Evolutionary conservation across 1,284 basidiomycete genomes (phyloP).

Genomic region (Marasmius oreades): DNA sequence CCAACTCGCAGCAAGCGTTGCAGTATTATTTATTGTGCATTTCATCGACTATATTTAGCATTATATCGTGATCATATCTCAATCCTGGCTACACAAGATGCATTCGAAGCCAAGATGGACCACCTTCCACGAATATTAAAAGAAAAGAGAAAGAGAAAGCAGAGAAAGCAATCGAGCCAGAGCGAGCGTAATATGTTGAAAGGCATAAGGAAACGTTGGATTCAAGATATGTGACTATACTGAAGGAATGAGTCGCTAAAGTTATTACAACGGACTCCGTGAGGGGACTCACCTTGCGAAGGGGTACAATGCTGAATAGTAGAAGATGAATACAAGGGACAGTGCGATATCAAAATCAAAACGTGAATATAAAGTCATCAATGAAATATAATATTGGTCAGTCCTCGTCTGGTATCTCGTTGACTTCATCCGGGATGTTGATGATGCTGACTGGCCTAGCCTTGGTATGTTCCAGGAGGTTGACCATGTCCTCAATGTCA

Average conservation of each 20-base stretch:
- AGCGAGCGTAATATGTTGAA: conserved; percentile 1
- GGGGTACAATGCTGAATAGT: not conserved
- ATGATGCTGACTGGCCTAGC: conserved; percentile 39
- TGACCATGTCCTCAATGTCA: conserved; percentile 62
- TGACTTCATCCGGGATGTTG: conserved; percentile 47
- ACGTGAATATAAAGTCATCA: not conserved
- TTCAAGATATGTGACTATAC: not conserved
- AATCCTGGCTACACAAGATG: not conserved
- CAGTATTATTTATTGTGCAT: not conserved
- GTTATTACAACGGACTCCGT: no score
- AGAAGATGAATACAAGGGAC: not conserved
- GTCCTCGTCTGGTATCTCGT: conserved; percentile 44
- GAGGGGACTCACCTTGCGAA: conserved; percentile 2
- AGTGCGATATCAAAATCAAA: not conserved
- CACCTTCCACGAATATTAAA: conserved; percentile 14
- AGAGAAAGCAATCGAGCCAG: not conserved
- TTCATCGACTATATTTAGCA: not conserved
- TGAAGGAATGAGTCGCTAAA: not conserved
- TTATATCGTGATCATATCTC: not conserved
- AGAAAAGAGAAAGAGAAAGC: conserved; percentile 19
- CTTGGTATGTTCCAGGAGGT: conserved; percentile 52
- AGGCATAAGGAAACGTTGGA: not conserved
- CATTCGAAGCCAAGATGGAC: not conserved
- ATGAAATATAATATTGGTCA: conserved; percentile 11
- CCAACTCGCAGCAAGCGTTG: not conserved